phyloP scores from a whole-genome alignment of 371 early-diverging fungal genomes.

The Mucor saturninus region DNA sequence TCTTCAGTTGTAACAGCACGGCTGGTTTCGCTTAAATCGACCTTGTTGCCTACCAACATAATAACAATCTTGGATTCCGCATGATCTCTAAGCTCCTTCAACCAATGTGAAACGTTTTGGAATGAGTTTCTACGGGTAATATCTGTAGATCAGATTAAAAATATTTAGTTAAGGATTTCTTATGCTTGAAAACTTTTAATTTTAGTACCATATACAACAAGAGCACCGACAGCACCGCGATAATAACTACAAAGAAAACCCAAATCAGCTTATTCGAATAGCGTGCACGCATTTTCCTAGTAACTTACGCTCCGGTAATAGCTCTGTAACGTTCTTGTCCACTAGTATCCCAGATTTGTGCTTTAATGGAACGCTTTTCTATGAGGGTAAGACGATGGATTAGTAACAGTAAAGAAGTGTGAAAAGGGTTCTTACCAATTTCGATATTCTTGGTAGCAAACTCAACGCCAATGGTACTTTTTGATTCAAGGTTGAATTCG shows the following conservation, averaged over 20 bases:
- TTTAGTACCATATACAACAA: constrained; percentile 47
- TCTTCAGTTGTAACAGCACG: constrained; percentile 88
- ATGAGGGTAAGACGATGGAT: not conserved
- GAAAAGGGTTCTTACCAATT: constrained; percentile 75
- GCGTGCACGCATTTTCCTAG: not conserved
- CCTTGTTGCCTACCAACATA: constrained; percentile 99
- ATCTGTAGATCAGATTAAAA: constrained; percentile 57
- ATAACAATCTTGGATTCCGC: constrained; percentile 94
- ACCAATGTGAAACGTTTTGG: constrained; percentile 93
- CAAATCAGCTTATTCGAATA: not conserved
- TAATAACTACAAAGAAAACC: constrained; percentile 31
- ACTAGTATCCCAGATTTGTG: constrained; percentile 94
- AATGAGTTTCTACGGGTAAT: constrained; percentile 97
- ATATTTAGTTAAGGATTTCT: no score
- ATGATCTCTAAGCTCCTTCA: constrained; percentile 97
- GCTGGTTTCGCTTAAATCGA: constrained; percentile 88
- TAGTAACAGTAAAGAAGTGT: not conserved
- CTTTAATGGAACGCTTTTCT: constrained; percentile 62
- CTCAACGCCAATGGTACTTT: constrained; percentile 95
- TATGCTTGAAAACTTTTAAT: not conserved
- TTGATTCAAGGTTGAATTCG: constrained; percentile 97
- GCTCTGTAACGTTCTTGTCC: constrained; percentile 85
- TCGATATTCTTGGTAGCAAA: constrained; percentile 58
- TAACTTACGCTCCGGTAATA: constrained; percentile 69
- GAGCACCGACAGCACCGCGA: constrained; percentile 54